A percentile compares a stretch with the other conserved stretches of the same genome.
phyloP scores from a whole-genome alignment of 2,329 filamentous ascomycete species.

The Arachnomyces sp. region DNA sequence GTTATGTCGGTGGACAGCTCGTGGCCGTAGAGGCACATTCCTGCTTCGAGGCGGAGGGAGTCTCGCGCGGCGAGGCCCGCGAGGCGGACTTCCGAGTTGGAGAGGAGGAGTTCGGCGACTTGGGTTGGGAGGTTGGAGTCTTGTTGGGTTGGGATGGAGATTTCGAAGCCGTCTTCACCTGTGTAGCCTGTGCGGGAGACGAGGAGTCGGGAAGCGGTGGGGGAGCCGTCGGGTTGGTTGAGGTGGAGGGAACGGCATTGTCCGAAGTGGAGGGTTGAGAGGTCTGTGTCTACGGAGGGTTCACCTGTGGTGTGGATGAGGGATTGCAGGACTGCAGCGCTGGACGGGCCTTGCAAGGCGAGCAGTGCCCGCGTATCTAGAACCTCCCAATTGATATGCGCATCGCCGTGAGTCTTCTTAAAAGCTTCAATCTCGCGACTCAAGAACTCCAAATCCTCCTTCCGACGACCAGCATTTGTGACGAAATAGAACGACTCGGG shows the following conservation, averaged over 20 bases:
- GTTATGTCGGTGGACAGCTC: slow-evolving; percentile 76
- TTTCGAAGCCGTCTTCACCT: slow-evolving; percentile 96
- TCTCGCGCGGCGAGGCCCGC: slow-evolving; percentile 87
- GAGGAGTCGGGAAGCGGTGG: slow-evolving; percentile 49
- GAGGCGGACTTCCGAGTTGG: slow-evolving; percentile 59
- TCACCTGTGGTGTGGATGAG: slow-evolving; percentile 48
- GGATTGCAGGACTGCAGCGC: slow-evolving; percentile 58
- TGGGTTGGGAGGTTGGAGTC: slow-evolving; percentile 38
- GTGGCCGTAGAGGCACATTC: slow-evolving; percentile 99
- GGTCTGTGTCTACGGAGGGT: slow-evolving; percentile 38
- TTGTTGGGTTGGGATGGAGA: slow-evolving; percentile 66
- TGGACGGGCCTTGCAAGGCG: slow-evolving; percentile 79
- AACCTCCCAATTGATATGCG: slow-evolving; percentile 56
- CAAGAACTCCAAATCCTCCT: slow-evolving; percentile 78
- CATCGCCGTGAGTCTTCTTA: slow-evolving; percentile 44
- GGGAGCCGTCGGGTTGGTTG: slow-evolving; percentile 47
- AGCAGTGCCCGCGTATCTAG: slow-evolving; percentile 68
- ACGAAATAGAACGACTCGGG: slow-evolving; percentile 80
- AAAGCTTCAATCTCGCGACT: slow-evolving; percentile 57
- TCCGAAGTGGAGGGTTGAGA: slow-evolving; percentile 74
- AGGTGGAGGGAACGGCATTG: slow-evolving; percentile 60
- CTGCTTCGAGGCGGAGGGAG: slow-evolving; percentile 85
- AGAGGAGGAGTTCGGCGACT: slow-evolving; percentile 62
- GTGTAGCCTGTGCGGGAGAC: slow-evolving; percentile 91
- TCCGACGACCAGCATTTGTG: slow-evolving; percentile 84